Evolutionary conservation across 176 grass and related monocot species (phyloP), one percentile per base, ranked within the genome.

Genomic region (Oryza glumipatula): DNA sequence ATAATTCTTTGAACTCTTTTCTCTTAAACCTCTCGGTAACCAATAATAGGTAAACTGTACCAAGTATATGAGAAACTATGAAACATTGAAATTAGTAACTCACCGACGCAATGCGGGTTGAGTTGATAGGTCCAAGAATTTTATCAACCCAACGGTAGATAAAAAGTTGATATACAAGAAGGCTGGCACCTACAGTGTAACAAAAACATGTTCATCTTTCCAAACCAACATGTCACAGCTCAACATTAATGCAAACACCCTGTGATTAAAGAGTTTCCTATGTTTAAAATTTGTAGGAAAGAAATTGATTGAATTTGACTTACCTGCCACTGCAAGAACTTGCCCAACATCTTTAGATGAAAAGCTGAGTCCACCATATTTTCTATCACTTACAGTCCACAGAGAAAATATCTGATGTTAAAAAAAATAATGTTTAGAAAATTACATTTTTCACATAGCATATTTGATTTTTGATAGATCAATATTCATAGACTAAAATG

Each of bases 91-190:
- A 94, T 58, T 4, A 77, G 32, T 21, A 44, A 85, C 84, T 86
- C 85, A 97, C 94, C 4, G 92, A 87, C n/a, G 87, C 67, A 35
- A 68, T 66, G 38, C 88, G 84, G 0, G 24, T 65, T 76, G 86
- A 92, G 66, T 68, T 72, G 71, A 94, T 67, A n/a, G 81, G 80
- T 80, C 92, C 90, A 0, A 92, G 43, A n/a, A 84, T 58, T 66
- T 71, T 84, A 67, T 89, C 41, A n/a, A 92, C 39, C 28, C 47
- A 26, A 75, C 88, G 80, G 23, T 88, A 97, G 67, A 97, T 64
- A 70, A 92, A 81, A 12, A 94, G 66, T 73, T 97, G 95, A 89
- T 89, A 94, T 22, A 91, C 69, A 54, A 97, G 86, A 41, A 97
- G 92, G 54, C 84, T 73, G 44, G 72, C 88, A 89, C 92, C 95